Evolutionary conservation across 345 rosid genomes (phyloP).

Genomic region (Bruguiera sexangula): DNA sequence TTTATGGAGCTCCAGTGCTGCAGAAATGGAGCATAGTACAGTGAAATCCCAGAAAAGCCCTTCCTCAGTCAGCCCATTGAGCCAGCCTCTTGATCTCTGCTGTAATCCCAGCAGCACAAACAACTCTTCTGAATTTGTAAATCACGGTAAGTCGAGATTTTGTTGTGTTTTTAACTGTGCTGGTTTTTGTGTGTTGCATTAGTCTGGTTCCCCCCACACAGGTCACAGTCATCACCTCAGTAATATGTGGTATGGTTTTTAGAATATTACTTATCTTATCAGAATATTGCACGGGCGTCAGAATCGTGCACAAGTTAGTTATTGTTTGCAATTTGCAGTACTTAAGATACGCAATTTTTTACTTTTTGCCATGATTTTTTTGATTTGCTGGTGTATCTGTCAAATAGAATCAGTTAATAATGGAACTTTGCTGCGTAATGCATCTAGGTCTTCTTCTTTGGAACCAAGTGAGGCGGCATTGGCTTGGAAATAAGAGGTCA

Average conservation of each 20-base stretch:
- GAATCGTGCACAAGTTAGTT: background rate
- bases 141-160: constrained; percentile 51
- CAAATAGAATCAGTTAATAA: constrained; percentile 11
- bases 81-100: constrained; percentile 42
- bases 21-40: constrained; percentile 56
- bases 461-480: constrained; percentile 69
- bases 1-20: constrained; percentile 59
- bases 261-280: background rate
- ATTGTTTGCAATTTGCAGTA: background rate
- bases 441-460: constrained; percentile 61
- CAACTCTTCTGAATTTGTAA: constrained; percentile 62
- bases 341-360: background rate
- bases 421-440: constrained; percentile 4
- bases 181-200: background rate
- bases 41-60: constrained; percentile 57
- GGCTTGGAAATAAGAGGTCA: constrained; percentile 52
- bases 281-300: background rate
- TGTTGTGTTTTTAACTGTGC: background rate
- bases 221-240: background rate
- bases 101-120: constrained; percentile 42
- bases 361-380: background rate
- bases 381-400: background rate
- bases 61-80: constrained; percentile 52
- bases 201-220: background rate
- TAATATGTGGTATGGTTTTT: background rate